Evolutionary conservation across 148 eudicot species (phyloP).

Genomic region (Heliosperma pusillum): DNA sequence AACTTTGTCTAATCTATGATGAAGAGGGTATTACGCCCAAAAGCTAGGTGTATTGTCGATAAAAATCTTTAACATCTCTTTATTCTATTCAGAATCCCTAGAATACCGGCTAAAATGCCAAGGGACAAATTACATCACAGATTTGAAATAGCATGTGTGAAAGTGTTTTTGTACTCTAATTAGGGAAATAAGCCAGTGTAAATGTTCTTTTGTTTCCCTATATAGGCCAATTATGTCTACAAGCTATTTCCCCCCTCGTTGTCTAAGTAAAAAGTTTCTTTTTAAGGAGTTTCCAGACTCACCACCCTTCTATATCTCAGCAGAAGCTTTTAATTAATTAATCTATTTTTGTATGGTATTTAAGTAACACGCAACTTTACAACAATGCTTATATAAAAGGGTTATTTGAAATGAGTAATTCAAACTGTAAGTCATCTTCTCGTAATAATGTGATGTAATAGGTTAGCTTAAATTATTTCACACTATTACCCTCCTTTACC

Average conservation of each 20-base stretch:
- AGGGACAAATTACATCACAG: too few species aligned
- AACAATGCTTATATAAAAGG: too few species aligned
- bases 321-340: neutral
- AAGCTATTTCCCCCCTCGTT: too few species aligned
- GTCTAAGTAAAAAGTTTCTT: too few species aligned
- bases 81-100: neutral
- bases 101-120: neutral
- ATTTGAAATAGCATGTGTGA: neutral
- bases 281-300: neutral
- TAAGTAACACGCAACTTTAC: too few species aligned
- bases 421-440: too few species aligned
- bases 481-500: too few species aligned
- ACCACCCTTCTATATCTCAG: neutral
- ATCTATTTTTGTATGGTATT: too few species aligned
- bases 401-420: too few species aligned
- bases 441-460: too few species aligned
- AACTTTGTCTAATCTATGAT: constrained; percentile 49
- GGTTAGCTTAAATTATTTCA: too few species aligned
- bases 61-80: neutral
- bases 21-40: constrained; percentile 11
- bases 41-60: constrained; percentile 28
- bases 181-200: neutral
- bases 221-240: neutral
- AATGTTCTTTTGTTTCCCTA: neutral
- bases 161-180: neutral